Conservation (phyloP, 106 monocot species). For the Triglochin maritima region DNA sequence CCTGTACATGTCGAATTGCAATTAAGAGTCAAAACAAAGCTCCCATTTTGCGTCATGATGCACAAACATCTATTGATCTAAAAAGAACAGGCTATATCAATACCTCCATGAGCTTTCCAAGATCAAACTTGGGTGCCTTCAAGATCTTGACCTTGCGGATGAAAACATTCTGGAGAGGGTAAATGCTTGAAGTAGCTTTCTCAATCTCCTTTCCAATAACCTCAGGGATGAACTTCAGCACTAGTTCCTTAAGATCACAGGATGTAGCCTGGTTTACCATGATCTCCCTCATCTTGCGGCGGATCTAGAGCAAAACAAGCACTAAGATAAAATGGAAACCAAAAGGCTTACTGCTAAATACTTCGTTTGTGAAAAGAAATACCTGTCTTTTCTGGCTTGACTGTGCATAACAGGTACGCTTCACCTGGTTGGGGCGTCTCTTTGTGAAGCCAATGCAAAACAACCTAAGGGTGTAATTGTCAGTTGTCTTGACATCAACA, state of each 20-base stretch:
- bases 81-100: too few species aligned
- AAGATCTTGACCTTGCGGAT: conserved; percentile 31
- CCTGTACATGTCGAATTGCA: not conserved
- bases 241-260: conserved; percentile 20
- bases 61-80: not conserved
- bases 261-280: conserved; percentile 18
- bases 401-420: conserved; percentile 15
- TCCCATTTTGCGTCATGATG: not conserved
- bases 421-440: conserved; percentile 21
- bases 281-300: conserved; percentile 22
- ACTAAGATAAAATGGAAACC: not conserved
- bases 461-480: conserved; percentile 16
- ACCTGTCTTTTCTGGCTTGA: conserved; percentile 26
- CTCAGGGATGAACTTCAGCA: conserved; percentile 18
- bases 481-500: conserved; percentile 72
- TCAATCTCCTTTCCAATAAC: conserved; percentile 29
- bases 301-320: conserved; percentile 8
- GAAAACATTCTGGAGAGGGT: conserved; percentile 27
- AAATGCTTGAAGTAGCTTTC: conserved; percentile 26
- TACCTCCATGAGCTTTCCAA: conserved; percentile 30
- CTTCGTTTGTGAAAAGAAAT: not conserved
- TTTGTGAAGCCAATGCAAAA: conserved; percentile 22
- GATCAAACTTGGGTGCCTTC: conserved; percentile 31
- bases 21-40: not conserved
- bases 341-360: too few species aligned